Conservation (phyloP, 164 flowering plant genomes). For the Kingdonia uniflora region DNA sequence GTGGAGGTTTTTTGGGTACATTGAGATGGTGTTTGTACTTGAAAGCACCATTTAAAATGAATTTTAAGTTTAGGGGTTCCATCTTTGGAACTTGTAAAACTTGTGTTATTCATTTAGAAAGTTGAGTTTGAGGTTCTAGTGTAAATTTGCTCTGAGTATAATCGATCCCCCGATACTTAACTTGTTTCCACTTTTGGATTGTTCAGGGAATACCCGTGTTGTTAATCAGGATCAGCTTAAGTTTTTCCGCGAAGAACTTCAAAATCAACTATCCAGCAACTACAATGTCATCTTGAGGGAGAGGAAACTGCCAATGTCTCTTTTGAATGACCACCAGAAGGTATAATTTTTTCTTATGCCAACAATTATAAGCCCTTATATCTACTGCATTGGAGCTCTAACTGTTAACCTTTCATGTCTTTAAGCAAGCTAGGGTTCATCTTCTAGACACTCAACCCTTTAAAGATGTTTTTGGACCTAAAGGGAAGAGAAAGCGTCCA, state of each 20-base stretch:
- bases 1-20: too few relatives aligned
- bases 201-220: conserved; percentile 74
- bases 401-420: too few relatives aligned
- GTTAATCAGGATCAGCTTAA: conserved; percentile 83
- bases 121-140: too few relatives aligned
- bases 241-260: conserved; percentile 75
- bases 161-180: neutral
- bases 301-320: conserved; percentile 78
- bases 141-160: neutral
- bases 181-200: conserved; percentile 4
- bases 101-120: too few relatives aligned
- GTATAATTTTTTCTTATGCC: conserved; percentile 18
- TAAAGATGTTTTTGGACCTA: conserved; percentile 81
- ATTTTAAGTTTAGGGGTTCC: too few relatives aligned
- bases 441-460: conserved; percentile 85
- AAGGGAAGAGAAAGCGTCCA: conserved; percentile 83
- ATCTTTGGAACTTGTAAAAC: too few relatives aligned
- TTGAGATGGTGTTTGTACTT: neutral
- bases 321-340: conserved; percentile 79
- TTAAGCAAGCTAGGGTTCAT: conserved; percentile 80
- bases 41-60: too few relatives aligned
- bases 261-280: conserved; percentile 51
- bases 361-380: neutral
- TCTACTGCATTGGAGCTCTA: too few relatives aligned
- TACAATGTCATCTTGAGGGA: conserved; percentile 88